phyloP scores from a whole-genome alignment of 2,329 filamentous ascomycete genomes.

The Ophiosphaerella narmari region DNA sequence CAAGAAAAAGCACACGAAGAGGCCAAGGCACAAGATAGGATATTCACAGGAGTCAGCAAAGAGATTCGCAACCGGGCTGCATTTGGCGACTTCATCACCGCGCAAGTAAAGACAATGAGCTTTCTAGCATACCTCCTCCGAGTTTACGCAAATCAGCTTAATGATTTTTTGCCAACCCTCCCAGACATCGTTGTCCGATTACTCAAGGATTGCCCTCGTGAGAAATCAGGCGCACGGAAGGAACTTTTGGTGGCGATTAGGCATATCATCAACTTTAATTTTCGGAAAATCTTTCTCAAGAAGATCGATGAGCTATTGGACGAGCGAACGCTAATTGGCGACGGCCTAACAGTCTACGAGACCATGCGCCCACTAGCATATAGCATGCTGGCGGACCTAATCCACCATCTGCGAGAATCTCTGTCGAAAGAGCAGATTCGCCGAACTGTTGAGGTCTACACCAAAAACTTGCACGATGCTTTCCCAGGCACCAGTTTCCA shows the following conservation, averaged over 20 bases:
- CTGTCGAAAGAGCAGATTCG: conserved; percentile 88
- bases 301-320: conserved; percentile 96
- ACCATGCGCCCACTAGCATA: conserved; percentile 95
- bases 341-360: conserved; percentile 95
- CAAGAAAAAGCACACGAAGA: conserved; percentile 91
- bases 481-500: conserved; percentile 98
- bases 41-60: conserved; percentile 91
- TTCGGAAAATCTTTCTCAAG: conserved; percentile 88
- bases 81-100: conserved; percentile 96
- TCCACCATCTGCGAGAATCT: conserved; percentile 94
- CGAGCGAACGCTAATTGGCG: conserved; percentile 90
- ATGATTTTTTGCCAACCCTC: conserved; percentile 83
- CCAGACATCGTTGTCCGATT: conserved; percentile 89
- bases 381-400: conserved; percentile 97
- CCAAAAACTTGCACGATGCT: conserved; percentile 90
- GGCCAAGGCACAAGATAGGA: conserved; percentile 75
- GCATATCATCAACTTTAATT: conserved; percentile 99
- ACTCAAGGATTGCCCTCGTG: conserved; percentile 89
- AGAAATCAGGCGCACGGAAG: conserved; percentile 92
- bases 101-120: conserved; percentile 99
- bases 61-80: conserved; percentile 91
- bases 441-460: conserved; percentile 96
- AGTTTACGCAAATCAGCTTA: conserved; percentile 83
- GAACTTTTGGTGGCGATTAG: conserved; percentile 94
- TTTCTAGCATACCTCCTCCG: conserved; percentile 92